A percentile compares a stretch with the other conserved stretches of the same genome.
phyloP scores from a whole-genome alignment of 2,329 filamentous ascomycete genomes.

The Ophiostoma pallidulum region DNA sequence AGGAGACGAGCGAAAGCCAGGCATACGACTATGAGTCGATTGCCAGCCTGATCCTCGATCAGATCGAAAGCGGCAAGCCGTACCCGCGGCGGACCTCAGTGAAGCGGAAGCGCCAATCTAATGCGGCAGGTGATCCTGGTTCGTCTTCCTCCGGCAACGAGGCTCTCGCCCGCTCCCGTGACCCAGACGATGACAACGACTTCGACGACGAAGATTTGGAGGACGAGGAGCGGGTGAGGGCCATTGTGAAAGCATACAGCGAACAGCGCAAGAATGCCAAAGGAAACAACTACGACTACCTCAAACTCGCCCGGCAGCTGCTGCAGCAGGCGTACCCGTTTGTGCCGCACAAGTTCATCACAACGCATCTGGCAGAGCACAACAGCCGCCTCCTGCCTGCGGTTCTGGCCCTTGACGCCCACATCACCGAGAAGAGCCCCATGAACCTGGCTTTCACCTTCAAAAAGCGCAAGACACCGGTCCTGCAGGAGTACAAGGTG shows the following conservation, averaged over 20 bases:
- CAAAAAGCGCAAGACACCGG: constrained; percentile 23
- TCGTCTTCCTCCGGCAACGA: too few species aligned
- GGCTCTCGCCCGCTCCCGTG: too few species aligned
- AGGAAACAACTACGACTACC: constrained; percentile 16
- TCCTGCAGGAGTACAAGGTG: constrained; percentile 13
- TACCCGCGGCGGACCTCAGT: constrained; percentile 28
- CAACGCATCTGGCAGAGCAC: constrained; percentile 18
- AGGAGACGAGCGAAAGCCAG: constrained; percentile 20
- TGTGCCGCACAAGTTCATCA: constrained; percentile 22
- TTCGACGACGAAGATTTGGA: constrained; percentile 11
- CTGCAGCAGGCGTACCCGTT: constrained; percentile 28
- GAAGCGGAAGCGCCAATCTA: constrained; percentile 33
- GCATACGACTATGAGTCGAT: constrained; percentile 23
- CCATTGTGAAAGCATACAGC: too few species aligned
- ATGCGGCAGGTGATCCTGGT: too few species aligned
- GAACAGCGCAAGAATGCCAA: constrained; percentile 8
- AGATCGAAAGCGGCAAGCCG: constrained; percentile 26
- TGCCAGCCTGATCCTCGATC: constrained; percentile 32
- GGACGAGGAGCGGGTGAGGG: too few species aligned
- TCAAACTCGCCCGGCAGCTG: constrained; percentile 18
- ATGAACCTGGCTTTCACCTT: constrained; percentile 18
- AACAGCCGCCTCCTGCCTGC: constrained; percentile 26
- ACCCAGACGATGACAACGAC: constrained; percentile 16
- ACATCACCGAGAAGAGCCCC: constrained; percentile 17
- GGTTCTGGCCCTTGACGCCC: constrained; percentile 25